These are phyloP conservation scores for Pseudoperonospora humuli DNA, from an alignment of 352 stramenopile species.

Conservation along the genomic window DNA sequence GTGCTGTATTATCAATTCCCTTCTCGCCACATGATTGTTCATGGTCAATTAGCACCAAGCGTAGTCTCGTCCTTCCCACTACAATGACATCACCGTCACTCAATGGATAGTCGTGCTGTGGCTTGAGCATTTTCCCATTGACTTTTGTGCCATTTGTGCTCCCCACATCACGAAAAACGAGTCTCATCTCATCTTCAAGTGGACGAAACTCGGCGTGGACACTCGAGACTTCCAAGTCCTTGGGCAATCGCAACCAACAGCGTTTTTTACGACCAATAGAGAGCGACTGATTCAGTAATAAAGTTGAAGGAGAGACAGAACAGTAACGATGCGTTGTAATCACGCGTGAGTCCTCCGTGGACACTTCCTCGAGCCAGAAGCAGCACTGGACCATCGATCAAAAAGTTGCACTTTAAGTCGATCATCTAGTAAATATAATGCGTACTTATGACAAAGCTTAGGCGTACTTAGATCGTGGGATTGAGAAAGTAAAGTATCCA, in stretches of 20 bases:
- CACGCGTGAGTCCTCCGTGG: constrained; percentile 19
- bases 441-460: too few relatives aligned
- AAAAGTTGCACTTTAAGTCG: too few relatives aligned
- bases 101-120: constrained; percentile 22
- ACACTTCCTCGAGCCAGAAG: constrained; percentile 25
- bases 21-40: constrained; percentile 5
- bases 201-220: constrained; percentile 40
- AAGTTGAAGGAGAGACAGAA: neutral
- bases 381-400: too few relatives aligned
- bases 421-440: too few relatives aligned
- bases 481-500: too few relatives aligned
- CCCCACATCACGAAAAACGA: constrained; percentile 27
- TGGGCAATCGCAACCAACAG: constrained; percentile 41
- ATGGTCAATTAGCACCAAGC: constrained; percentile 25
- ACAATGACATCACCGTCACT: constrained; percentile 32
- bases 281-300: constrained; percentile 6
- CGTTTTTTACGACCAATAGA: constrained; percentile 37
- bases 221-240: constrained; percentile 56
- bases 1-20: neutral
- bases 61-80: constrained; percentile 34
- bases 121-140: constrained; percentile 28
- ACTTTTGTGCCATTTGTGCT: constrained; percentile 58
- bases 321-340: constrained; percentile 9
- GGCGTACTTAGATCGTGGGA: too few relatives aligned
- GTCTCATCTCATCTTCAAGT: neutral